phyloP scores from a whole-genome alignment of 805 yeast species.

The Ogataea paradorogensis region DNA sequence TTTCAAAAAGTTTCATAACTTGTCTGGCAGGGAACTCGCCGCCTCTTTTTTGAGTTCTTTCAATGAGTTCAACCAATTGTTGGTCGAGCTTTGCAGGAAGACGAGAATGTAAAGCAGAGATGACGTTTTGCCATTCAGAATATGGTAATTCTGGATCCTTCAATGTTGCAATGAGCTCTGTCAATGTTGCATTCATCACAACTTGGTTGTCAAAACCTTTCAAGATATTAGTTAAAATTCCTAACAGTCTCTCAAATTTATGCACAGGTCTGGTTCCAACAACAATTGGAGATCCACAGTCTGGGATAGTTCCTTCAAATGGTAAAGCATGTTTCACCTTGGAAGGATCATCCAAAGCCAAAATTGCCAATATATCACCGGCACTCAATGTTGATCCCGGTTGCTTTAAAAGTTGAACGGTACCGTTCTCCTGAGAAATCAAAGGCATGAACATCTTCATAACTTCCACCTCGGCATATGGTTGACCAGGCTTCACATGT shows the following conservation, averaged over 20 bases:
- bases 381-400: constrained; percentile 97
- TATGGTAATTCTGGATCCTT: constrained; percentile 83
- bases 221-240: constrained; percentile 73
- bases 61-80: constrained; percentile 59
- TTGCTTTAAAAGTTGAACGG: constrained; percentile 88
- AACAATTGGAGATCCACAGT: constrained; percentile 76
- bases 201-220: constrained; percentile 95
- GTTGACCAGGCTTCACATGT: constrained; percentile 85
- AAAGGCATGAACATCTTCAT: constrained; percentile 99
- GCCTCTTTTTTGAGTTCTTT: constrained; percentile 58
- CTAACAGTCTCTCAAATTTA: constrained; percentile 55
- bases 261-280: constrained; percentile 84
- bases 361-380: constrained; percentile 94
- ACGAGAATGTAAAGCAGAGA: constrained; percentile 90
- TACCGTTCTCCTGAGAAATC: constrained; percentile 90
- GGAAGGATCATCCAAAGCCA: constrained; percentile 93
- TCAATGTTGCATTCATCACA: constrained; percentile 80
- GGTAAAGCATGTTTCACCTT: constrained; percentile 97
- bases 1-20: constrained; percentile 66
- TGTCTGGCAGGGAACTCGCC: constrained; percentile 95
- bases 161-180: constrained; percentile 67
- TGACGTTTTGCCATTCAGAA: constrained; percentile 83
- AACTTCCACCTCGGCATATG: constrained; percentile 98
- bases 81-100: constrained; percentile 76
- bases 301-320: constrained; percentile 90